Percentiles rank a stretch among this genome's conserved stretches.
These are phyloP conservation scores for Trichoderma brevicompactum DNA, from an alignment of 2,329 filamentous ascomycete genomes.

Conservation along the genomic window DNA sequence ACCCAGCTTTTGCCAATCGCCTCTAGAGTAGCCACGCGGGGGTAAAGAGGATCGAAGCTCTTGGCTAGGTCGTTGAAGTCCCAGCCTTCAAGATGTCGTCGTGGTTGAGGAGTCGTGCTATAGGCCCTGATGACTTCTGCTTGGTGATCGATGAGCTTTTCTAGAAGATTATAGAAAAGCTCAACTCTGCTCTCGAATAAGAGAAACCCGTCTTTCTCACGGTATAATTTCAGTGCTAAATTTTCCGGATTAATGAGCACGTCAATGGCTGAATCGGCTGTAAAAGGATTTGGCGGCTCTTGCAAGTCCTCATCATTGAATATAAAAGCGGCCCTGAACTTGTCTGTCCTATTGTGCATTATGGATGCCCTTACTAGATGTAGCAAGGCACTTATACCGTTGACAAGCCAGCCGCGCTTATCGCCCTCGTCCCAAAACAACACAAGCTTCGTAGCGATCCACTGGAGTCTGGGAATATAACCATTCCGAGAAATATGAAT, in stretches of 20 bases:
- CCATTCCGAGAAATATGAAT: neutral
- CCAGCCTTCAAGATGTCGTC: constrained; percentile 39
- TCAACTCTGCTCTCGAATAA: constrained; percentile 30
- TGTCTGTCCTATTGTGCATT: constrained; percentile 17
- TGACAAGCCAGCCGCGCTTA: constrained; percentile 40
- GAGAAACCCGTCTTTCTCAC: neutral
- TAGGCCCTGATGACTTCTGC: constrained; percentile 20
- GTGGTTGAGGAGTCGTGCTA: constrained; percentile 18
- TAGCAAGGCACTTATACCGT: constrained; percentile 37
- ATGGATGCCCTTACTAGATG: constrained; percentile 24
- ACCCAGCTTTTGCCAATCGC: constrained; percentile 33
- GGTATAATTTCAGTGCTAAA: neutral
- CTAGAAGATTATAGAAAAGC: constrained; percentile 31
- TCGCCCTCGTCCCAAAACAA: constrained; percentile 37
- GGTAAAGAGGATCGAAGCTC: constrained; percentile 30
- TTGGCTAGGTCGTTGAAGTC: constrained; percentile 38
- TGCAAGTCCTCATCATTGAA: neutral
- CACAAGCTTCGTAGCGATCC: constrained; percentile 32
- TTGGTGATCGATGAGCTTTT: constrained; percentile 38
- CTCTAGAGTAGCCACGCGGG: constrained; percentile 32
- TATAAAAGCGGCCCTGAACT: neutral
- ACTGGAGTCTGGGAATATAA: constrained; percentile 18
- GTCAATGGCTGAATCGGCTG: neutral
- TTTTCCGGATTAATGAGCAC: neutral
- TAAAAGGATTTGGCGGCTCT: neutral